Evolutionary conservation across 495 filamentous ascomycete genomes (phyloP).

Genomic region (Penicillium angulare): DNA sequence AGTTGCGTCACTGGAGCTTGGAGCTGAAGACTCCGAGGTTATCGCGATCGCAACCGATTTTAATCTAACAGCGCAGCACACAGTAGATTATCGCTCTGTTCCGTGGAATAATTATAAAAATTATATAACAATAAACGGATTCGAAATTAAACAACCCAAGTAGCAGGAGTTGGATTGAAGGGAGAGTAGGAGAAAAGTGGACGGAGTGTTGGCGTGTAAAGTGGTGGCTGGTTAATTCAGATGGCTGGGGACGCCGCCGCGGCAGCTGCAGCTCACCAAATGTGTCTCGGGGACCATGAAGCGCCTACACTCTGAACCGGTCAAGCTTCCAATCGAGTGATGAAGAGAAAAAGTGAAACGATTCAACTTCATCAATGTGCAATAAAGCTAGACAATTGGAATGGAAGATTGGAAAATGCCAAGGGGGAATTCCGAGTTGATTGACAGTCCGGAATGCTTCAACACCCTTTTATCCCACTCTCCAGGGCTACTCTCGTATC

Average conservation of each 20-base stretch:
- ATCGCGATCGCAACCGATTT: constrained; percentile 12
- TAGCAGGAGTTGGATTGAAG: constrained; percentile 1
- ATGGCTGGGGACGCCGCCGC: constrained; percentile 31
- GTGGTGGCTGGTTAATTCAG: constrained; percentile 34
- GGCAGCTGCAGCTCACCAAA: constrained; percentile 26
- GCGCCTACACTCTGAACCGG: not conserved
- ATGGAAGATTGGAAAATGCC: constrained; percentile 6
- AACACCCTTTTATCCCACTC: too few relatives aligned
- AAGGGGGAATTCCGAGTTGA: not conserved
- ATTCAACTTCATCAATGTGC: too few relatives aligned
- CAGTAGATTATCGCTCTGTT: too few relatives aligned
- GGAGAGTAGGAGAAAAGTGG: constrained; percentile 6
- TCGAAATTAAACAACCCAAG: not conserved
- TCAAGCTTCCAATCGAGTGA: not conserved
- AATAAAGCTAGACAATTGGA: too few relatives aligned
- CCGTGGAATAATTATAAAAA: too few relatives aligned
- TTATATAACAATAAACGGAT: not conserved
- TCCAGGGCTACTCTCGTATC: too few relatives aligned
- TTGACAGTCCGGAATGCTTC: constrained; percentile 11
- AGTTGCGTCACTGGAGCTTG: constrained; percentile 10
- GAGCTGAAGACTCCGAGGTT: constrained; percentile 5
- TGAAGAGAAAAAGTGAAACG: not conserved
- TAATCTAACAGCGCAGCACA: too few relatives aligned
- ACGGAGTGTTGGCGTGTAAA: too few relatives aligned
- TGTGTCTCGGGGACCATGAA: constrained; percentile 24